phyloP scores from a whole-genome alignment of 257 asterid species.

The Striga asiatica region DNA sequence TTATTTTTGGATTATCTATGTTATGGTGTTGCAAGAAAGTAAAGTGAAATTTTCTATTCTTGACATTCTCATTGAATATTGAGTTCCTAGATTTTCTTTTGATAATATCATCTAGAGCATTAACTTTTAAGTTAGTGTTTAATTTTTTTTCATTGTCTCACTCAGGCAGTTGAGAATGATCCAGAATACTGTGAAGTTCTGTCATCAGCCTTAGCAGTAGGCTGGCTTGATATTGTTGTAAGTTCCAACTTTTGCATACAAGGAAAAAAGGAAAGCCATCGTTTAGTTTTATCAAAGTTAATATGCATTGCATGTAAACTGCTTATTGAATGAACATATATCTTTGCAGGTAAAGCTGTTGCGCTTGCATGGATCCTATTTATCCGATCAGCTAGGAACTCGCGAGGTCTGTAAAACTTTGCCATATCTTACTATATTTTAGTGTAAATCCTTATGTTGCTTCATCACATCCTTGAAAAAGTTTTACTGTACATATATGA shows the following conservation, averaged over 20 bases:
- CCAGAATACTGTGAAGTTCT: conserved; percentile 80
- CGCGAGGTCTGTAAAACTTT: conserved; percentile 60
- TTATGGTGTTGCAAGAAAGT: conserved; percentile 1
- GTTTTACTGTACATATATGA: too few relatives aligned
- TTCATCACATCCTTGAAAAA: too few relatives aligned
- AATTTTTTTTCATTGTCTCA: not conserved
- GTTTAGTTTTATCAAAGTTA: not conserved
- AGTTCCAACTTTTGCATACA: conserved; percentile 19
- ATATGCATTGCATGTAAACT: not conserved
- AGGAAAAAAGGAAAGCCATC: too few relatives aligned
- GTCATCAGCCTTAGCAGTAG: conserved; percentile 85
- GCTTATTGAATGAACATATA: conserved; percentile 13
- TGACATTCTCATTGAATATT: not conserved
- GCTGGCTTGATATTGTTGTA: conserved; percentile 91
- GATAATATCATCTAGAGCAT: not conserved
- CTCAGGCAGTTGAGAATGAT: conserved; percentile 79
- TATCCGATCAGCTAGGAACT: conserved; percentile 62
- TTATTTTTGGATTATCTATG: not conserved
- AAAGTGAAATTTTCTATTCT: not conserved
- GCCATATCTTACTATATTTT: not conserved
- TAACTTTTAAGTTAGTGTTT: not conserved
- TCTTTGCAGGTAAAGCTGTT: conserved; percentile 62
- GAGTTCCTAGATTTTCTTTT: not conserved
- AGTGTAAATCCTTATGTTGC: too few relatives aligned
- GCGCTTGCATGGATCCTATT: conserved; percentile 90